phyloP scores from a whole-genome alignment of 331 rosid species.

The Pyracantha coccinea region DNA sequence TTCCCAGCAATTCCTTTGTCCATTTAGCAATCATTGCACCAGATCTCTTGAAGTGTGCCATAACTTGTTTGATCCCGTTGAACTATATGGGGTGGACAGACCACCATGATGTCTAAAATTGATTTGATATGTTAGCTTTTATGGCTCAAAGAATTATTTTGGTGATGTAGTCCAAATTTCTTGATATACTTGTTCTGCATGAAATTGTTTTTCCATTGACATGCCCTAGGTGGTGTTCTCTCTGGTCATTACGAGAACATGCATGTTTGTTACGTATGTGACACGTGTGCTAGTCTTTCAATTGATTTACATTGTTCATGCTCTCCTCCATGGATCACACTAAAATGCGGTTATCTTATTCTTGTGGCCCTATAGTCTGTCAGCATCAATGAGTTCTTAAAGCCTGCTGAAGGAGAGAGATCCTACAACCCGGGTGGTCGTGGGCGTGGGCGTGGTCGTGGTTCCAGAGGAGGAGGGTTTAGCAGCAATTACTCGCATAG shows the following conservation, averaged over 20 bases:
- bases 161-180: not conserved
- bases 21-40: not conserved
- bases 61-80: not conserved
- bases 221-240: not conserved
- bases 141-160: not conserved
- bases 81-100: not conserved
- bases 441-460: constrained; percentile 64
- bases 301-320: not conserved
- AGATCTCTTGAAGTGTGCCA: not conserved
- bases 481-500: constrained; percentile 29
- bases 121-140: not conserved
- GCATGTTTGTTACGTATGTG: not conserved
- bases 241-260: too few species aligned
- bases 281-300: not conserved
- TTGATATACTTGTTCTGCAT: too few species aligned
- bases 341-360: not conserved
- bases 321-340: not conserved
- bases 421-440: constrained; percentile 61
- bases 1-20: not conserved
- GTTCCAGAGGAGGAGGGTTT: constrained; percentile 63
- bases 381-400: constrained; percentile 80
- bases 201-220: not conserved
- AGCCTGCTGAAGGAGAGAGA: constrained; percentile 83
- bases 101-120: not conserved
- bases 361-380: constrained; percentile 41